A percentile compares a stretch with the other conserved stretches of the same genome.
These are phyloP conservation scores for Cladophialophora exuberans DNA, from an alignment of 2,329 filamentous ascomycete species.

Conservation along the genomic window DNA sequence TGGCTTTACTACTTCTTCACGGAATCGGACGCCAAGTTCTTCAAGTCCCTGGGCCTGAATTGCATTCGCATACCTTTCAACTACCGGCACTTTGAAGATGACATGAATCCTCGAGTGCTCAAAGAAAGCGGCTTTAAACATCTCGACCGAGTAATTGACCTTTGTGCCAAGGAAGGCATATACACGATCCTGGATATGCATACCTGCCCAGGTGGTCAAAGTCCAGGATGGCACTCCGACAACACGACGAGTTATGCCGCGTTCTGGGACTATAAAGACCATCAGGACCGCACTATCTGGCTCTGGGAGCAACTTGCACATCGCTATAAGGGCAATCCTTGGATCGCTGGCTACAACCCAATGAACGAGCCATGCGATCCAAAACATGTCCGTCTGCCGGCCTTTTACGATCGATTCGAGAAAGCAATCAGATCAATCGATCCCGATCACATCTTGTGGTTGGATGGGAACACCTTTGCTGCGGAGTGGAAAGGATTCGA, in stretches of 20 bases:
- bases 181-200: constrained; percentile 58
- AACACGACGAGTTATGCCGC: constrained; percentile 50
- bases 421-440: constrained; percentile 52
- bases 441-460: constrained; percentile 50
- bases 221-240: constrained; percentile 56
- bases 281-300: constrained; percentile 54
- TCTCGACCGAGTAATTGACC: constrained; percentile 51
- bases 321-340: constrained; percentile 50
- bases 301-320: constrained; percentile 53
- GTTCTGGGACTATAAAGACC: constrained; percentile 57
- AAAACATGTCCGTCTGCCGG: constrained; percentile 48
- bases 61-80: constrained; percentile 65
- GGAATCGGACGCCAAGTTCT: constrained; percentile 62
- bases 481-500: constrained; percentile 52
- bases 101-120: constrained; percentile 48
- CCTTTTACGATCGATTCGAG: constrained; percentile 53
- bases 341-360: constrained; percentile 58
- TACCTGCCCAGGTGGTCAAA: constrained; percentile 54
- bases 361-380: constrained; percentile 58
- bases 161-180: constrained; percentile 52
- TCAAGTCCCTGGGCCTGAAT: constrained; percentile 59
- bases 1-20: constrained; percentile 53
- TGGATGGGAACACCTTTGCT: constrained; percentile 51
- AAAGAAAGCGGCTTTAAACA: constrained; percentile 53
- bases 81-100: constrained; percentile 57